phyloP scores from a whole-genome alignment of 2,329 filamentous ascomycete genomes.

The Xylaria sp. region DNA sequence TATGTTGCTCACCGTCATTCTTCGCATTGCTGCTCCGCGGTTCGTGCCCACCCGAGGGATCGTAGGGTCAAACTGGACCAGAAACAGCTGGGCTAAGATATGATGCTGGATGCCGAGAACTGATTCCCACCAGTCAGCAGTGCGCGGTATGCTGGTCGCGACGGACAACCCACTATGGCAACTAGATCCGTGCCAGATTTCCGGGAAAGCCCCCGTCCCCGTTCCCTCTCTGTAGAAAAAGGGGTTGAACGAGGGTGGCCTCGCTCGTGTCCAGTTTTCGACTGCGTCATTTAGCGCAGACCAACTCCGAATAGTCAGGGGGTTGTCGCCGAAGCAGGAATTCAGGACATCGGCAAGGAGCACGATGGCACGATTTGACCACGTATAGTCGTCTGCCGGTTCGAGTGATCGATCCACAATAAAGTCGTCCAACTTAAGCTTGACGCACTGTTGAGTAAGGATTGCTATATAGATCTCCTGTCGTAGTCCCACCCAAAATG shows the following conservation, averaged over 20 bases:
- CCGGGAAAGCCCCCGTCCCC: constrained; percentile 62
- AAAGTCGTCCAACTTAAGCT: constrained; percentile 61
- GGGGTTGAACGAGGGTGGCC: constrained; percentile 65
- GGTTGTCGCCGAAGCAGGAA: constrained; percentile 65
- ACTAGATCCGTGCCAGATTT: constrained; percentile 67
- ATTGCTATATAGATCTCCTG: constrained; percentile 70
- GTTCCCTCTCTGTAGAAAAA: constrained; percentile 59
- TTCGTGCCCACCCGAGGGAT: constrained; percentile 61
- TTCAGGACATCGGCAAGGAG: constrained; percentile 73
- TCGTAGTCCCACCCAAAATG: constrained; percentile 67
- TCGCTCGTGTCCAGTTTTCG: constrained; percentile 58
- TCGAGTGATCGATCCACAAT: constrained; percentile 64
- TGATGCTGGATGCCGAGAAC: constrained; percentile 71
- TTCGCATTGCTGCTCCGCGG: constrained; percentile 51
- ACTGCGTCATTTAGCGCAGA: constrained; percentile 58
- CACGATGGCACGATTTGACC: constrained; percentile 70
- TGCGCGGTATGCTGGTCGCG: not conserved
- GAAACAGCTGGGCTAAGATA: constrained; percentile 66
- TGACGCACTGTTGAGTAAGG: constrained; percentile 58
- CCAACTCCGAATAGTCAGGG: constrained; percentile 54
- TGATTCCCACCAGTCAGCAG: constrained; percentile 42
- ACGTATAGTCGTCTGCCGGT: constrained; percentile 62
- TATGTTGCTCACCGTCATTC: constrained; percentile 54
- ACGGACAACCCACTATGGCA: constrained; percentile 58
- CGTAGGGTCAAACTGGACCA: constrained; percentile 66